These are phyloP conservation scores for Barnettozyma sp. DNA, from an alignment of 805 yeast species.

Conservation along the genomic window DNA sequence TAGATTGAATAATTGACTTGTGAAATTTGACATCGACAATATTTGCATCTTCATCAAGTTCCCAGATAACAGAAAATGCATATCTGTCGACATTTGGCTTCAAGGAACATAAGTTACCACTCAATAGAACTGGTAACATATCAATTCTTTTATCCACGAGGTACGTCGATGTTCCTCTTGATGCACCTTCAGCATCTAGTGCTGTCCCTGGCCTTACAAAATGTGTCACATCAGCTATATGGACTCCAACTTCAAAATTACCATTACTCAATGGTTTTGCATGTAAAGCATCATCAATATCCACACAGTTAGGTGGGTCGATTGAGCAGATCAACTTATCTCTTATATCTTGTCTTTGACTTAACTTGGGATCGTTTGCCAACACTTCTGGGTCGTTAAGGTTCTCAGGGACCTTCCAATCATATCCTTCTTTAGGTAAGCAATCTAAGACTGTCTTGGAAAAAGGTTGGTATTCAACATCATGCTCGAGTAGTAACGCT, in stretches of 20 bases:
- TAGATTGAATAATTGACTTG: slow-evolving; percentile 83
- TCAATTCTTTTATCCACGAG: slow-evolving; percentile 97
- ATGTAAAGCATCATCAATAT: slow-evolving; percentile 96
- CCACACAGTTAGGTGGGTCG: slow-evolving; percentile 98
- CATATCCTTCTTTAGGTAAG: slow-evolving; percentile 86
- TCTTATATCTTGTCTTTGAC: slow-evolving; percentile 74
- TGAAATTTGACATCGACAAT: slow-evolving; percentile 72
- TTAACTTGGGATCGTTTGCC: slow-evolving; percentile 38
- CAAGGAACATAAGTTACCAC: slow-evolving; percentile 92
- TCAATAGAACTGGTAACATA: slow-evolving; percentile 92
- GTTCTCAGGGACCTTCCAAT: slow-evolving; percentile 81
- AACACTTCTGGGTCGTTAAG: slow-evolving; percentile 47
- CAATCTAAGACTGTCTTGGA: slow-evolving; percentile 88
- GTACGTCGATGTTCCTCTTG: slow-evolving; percentile 95
- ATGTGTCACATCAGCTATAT: slow-evolving; percentile 97
- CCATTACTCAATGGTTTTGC: slow-evolving; percentile 84
- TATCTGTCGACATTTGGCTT: slow-evolving; percentile 93
- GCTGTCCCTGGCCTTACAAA: slow-evolving; percentile 92
- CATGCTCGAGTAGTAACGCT: slow-evolving; percentile 87
- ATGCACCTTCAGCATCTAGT: slow-evolving; percentile 90
- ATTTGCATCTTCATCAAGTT: slow-evolving; percentile 77
- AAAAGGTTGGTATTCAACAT: slow-evolving; percentile 94
- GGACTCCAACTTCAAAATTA: slow-evolving; percentile 95
- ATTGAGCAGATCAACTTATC: slow-evolving; percentile 89
- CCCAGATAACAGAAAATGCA: slow-evolving; percentile 96